A percentile compares a stretch with the other conserved stretches of the same genome.
phyloP scores from a whole-genome alignment of 805 yeast genomes.

The Saccharomyces eubayanus region DNA sequence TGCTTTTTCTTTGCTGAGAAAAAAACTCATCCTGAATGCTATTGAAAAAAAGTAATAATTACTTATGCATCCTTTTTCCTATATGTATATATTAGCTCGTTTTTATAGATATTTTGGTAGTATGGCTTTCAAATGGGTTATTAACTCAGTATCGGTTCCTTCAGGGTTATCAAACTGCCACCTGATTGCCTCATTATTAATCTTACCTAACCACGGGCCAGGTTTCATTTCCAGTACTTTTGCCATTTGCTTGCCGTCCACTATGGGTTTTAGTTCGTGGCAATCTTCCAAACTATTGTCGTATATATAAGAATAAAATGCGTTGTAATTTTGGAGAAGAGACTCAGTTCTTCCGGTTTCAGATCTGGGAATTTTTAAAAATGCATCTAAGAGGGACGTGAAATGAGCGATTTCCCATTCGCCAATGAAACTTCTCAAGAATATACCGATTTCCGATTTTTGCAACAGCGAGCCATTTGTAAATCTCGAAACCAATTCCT shows the following conservation, averaged over 20 bases:
- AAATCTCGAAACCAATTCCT: constrained; percentile 22
- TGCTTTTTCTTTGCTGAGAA: background rate
- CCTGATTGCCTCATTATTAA: constrained; percentile 46
- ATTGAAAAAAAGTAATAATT: background rate
- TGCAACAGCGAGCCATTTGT: constrained; percentile 14
- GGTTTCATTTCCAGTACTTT: constrained; percentile 49
- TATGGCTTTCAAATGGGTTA: constrained; percentile 33
- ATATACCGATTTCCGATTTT: constrained; percentile 54
- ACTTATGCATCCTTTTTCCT: background rate
- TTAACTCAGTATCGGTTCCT: constrained; percentile 45
- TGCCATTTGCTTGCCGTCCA: constrained; percentile 68
- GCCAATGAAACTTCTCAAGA: constrained; percentile 46
- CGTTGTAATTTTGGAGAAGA: constrained; percentile 25
- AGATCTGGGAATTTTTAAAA: constrained; percentile 2
- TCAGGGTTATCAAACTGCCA: constrained; percentile 78
- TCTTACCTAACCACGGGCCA: constrained; percentile 76
- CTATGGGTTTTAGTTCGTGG: constrained; percentile 47
- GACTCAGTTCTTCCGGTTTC: constrained; percentile 7
- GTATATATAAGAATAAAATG: constrained; percentile 26
- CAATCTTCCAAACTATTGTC: constrained; percentile 16
- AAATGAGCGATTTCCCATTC: constrained; percentile 41
- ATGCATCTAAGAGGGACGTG: constrained; percentile 25
- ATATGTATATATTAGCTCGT: background rate
- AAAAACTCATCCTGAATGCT: background rate
- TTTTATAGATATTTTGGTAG: constrained; percentile 15